Conservation (phyloP, 2,329 filamentous ascomycete genomes). For the Podosphaera leucotricha region DNA sequence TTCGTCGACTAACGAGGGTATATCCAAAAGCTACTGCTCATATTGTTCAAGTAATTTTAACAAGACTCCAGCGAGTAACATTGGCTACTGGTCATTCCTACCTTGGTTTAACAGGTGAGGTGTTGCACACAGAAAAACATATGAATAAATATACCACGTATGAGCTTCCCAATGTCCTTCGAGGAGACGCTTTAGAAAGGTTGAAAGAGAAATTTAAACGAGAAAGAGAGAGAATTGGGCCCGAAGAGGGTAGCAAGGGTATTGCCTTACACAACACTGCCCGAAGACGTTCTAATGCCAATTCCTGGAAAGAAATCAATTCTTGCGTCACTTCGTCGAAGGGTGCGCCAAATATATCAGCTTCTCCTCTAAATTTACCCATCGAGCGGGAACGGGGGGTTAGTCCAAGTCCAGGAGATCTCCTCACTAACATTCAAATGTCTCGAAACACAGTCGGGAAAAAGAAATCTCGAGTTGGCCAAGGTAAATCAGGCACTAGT, state of each 20-base stretch:
- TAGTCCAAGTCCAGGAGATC: conserved; percentile 48
- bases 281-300: conserved; percentile 43
- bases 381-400: conserved; percentile 11
- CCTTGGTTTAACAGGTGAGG: conserved; percentile 73
- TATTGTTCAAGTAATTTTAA: conserved; percentile 92
- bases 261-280: conserved; percentile 79
- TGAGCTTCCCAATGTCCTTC: conserved; percentile 73
- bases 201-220: conserved; percentile 81
- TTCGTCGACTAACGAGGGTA: conserved; percentile 71
- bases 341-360: conserved; percentile 4
- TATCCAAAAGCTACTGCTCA: conserved; percentile 94
- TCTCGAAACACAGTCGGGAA: conserved; percentile 33
- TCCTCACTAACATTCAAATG: conserved; percentile 55
- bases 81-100: conserved; percentile 89
- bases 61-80: conserved; percentile 80
- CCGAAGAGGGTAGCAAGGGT: conserved; percentile 68
- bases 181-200: conserved; percentile 58
- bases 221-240: conserved; percentile 60
- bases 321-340: conserved; percentile 30
- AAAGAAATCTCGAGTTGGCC: conserved; percentile 7
- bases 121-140: conserved; percentile 73
- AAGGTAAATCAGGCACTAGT: conserved; percentile 1
- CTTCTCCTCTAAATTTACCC: conserved; percentile 14
- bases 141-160: conserved; percentile 87
- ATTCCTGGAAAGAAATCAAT: conserved; percentile 56